Conservation (phyloP, 305 asterid genomes). For the Fraxinus paxiana region DNA sequence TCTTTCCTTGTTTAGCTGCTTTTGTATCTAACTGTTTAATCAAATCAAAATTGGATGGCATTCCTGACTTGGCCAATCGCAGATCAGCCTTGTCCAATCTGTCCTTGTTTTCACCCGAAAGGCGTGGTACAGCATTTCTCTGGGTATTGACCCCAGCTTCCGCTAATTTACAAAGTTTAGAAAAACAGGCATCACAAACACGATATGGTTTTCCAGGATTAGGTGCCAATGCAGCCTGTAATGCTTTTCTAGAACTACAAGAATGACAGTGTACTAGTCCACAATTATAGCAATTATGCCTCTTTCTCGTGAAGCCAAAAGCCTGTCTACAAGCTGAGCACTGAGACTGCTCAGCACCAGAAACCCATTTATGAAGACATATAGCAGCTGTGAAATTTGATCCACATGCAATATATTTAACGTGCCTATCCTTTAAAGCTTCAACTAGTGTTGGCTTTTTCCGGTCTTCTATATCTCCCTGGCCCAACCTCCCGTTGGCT, state of each 20-base stretch:
- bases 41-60: conserved; percentile 73
- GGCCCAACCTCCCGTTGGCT: conserved; percentile 95
- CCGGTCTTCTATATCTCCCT: conserved; percentile 88
- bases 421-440: conserved; percentile 77
- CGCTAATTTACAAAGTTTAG: conserved; percentile 69
- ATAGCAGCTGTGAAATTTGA: conserved; percentile 82
- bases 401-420: conserved; percentile 84
- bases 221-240: conserved; percentile 88
- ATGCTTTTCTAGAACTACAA: conserved; percentile 84
- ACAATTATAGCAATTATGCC: conserved; percentile 94
- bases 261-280: conserved; percentile 95
- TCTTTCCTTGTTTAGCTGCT: conserved; percentile 92
- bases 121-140: conserved; percentile 73
- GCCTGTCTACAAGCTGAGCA: conserved; percentile 92
- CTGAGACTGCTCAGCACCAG: conserved; percentile 92
- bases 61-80: conserved; percentile 57
- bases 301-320: conserved; percentile 90
- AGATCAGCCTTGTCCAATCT: conserved; percentile 75
- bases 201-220: conserved; percentile 86
- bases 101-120: conserved; percentile 86
- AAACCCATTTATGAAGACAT: conserved; percentile 91
- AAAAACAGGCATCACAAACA: conserved; percentile 86
- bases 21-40: conserved; percentile 80
- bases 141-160: conserved; percentile 62
- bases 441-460: conserved; percentile 78